A percentile compares a stretch with the other conserved stretches of the same genome.
Conservation (phyloP, 2,329 filamentous ascomycete genomes). For the Apiospora marii region DNA sequence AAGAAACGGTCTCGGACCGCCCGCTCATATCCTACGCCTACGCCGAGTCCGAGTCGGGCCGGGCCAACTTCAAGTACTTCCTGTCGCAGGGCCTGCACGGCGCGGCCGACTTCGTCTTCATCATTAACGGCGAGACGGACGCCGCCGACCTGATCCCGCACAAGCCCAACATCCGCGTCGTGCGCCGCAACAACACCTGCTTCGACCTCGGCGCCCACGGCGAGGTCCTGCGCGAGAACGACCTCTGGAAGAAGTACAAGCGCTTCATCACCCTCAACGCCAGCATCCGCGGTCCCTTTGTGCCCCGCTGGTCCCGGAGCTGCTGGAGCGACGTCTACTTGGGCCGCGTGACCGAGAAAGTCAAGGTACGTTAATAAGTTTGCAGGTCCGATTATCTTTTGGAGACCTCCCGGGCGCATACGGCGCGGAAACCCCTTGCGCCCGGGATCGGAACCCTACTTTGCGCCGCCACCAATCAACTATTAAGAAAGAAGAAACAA, state of each 20-base stretch:
- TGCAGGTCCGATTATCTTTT: neutral
- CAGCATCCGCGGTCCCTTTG: conserved; percentile 47
- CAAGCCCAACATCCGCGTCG: conserved; percentile 42
- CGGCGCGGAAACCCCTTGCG: neutral
- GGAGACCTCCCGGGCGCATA: neutral
- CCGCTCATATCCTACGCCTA: conserved; percentile 47
- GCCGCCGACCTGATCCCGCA: conserved; percentile 38
- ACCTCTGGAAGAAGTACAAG: conserved; percentile 45
- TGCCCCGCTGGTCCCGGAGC: conserved; percentile 43
- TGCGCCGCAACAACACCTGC: conserved; percentile 43
- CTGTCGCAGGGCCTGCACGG: conserved; percentile 46
- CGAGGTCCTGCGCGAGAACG: conserved; percentile 43
- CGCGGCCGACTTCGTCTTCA: conserved; percentile 49
- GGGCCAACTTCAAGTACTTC: conserved; percentile 47
- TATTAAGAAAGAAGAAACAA: neutral
- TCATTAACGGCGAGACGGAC: conserved; percentile 46
- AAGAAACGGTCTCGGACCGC: conserved; percentile 25
- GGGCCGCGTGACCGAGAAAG: conserved; percentile 39
- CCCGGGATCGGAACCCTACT: neutral
- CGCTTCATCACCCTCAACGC: conserved; percentile 48
- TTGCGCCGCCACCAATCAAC: neutral
- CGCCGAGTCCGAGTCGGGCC: conserved; percentile 43
- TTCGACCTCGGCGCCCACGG: conserved; percentile 47
- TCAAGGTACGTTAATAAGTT: conserved; percentile 36
- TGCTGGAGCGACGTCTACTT: conserved; percentile 49